Evolutionary conservation across 2,329 filamentous ascomycete genomes (phyloP).

Genomic region (Ceratocystis harringtonii): DNA sequence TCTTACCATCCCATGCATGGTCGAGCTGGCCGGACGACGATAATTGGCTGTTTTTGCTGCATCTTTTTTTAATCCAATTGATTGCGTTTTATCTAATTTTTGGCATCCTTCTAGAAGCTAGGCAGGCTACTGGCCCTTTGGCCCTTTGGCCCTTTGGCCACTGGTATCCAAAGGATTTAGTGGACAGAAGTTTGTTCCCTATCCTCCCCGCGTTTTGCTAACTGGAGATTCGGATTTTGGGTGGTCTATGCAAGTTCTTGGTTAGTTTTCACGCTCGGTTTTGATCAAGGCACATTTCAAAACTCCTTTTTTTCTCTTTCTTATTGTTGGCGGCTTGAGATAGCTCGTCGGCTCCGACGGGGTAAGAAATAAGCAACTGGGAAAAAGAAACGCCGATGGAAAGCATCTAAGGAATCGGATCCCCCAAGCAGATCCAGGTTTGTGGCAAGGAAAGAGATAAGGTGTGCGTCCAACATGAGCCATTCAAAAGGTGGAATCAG

Average conservation of each 20-base stretch:
- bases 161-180: neutral
- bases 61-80: neutral
- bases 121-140: neutral
- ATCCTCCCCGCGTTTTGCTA: neutral
- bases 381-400: neutral
- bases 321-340: neutral
- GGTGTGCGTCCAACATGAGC: neutral
- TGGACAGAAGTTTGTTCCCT: neutral
- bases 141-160: neutral
- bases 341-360: neutral
- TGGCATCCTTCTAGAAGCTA: slow-evolving; percentile 6
- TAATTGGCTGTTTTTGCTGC: neutral
- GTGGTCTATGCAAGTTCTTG: neutral
- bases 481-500: neutral
- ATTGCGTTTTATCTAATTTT: neutral
- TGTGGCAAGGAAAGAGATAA: neutral
- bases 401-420: neutral
- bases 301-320: neutral
- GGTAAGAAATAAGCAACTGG: neutral
- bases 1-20: too few relatives aligned
- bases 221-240: neutral
- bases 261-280: neutral
- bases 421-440: neutral
- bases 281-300: too few relatives aligned
- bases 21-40: too few relatives aligned